A percentile compares a stretch with the other conserved stretches of the same genome.
These are phyloP conservation scores for Decorospora gaudefroyi DNA, from an alignment of 2,329 filamentous ascomycete genomes.

Conservation along the genomic window DNA sequence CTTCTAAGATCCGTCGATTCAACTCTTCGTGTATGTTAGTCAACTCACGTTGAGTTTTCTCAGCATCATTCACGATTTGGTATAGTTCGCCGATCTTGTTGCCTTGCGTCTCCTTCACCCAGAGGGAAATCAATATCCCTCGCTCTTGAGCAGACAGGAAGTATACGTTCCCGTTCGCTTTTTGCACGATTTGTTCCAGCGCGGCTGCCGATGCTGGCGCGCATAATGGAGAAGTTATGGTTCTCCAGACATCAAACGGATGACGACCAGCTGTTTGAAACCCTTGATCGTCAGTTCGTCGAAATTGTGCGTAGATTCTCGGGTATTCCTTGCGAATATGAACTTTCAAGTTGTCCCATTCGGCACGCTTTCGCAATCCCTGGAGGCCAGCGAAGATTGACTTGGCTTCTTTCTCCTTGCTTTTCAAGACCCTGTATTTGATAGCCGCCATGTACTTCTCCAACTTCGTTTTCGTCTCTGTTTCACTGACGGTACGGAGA, in stretches of 20 bases:
- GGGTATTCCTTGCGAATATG: conserved; percentile 22
- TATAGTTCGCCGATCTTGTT: conserved; percentile 20
- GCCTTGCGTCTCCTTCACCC: conserved; percentile 20
- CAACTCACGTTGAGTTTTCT: conserved; percentile 13
- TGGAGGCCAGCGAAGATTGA: conserved; percentile 15
- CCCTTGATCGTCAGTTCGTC: conserved; percentile 17
- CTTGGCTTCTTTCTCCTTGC: conserved; percentile 8
- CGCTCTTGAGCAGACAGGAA: conserved; percentile 21
- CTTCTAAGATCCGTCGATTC: conserved; percentile 46
- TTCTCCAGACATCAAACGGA: conserved; percentile 32
- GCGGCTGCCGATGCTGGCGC: not conserved
- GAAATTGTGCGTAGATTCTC: conserved; percentile 28
- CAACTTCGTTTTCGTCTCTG: conserved; percentile 25
- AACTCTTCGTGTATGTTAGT: conserved; percentile 44
- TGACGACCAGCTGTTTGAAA: conserved; percentile 27
- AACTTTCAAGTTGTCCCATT: conserved; percentile 25
- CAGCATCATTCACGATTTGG: conserved; percentile 14
- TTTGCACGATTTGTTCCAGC: conserved; percentile 9
- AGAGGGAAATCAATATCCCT: conserved; percentile 14
- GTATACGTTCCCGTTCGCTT: conserved; percentile 14
- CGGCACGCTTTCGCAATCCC: conserved; percentile 7
- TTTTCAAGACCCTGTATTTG: conserved; percentile 22
- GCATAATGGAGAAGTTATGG: not conserved
- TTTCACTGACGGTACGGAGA: conserved; percentile 46
- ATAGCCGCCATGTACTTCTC: conserved; percentile 19